A percentile compares a stretch with the other conserved stretches of the same genome.
Conservation (phyloP, 2,329 filamentous ascomycete species). For the Fusarium longipes region DNA sequence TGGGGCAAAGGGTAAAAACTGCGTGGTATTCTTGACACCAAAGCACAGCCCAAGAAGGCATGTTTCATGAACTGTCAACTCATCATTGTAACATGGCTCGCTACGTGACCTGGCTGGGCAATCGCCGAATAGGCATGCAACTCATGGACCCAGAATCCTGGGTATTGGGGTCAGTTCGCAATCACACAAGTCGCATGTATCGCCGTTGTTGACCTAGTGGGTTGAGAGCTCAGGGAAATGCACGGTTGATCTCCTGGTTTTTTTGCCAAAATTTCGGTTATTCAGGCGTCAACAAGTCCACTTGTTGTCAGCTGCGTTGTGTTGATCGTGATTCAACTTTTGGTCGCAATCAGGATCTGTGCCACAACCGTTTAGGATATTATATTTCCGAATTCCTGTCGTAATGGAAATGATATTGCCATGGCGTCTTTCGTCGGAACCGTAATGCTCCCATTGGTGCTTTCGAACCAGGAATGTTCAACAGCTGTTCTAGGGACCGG, state of each 20-base stretch:
- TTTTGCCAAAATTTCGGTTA: conserved; percentile 6
- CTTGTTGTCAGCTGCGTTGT: background rate
- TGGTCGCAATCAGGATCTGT: background rate
- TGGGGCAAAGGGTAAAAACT: conserved; percentile 6
- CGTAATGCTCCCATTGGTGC: background rate
- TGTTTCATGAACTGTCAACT: conserved; percentile 9
- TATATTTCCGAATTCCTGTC: conserved; percentile 23
- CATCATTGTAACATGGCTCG: conserved; percentile 1
- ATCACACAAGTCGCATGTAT: background rate
- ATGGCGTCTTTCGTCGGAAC: background rate
- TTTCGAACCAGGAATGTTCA: conserved; percentile 7
- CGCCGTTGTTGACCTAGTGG: conserved; percentile 8
- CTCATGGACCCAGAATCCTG: conserved; percentile 15
- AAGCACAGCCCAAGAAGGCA: background rate
- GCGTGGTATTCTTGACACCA: background rate
- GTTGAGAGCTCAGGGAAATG: background rate
- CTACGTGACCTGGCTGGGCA: conserved; percentile 9
- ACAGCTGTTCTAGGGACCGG: background rate
- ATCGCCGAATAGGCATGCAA: conserved; percentile 22
- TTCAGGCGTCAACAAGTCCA: background rate
- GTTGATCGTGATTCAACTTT: conserved; percentile 1
- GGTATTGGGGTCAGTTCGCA: conserved; percentile 7
- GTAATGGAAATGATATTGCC: background rate
- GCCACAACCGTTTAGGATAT: conserved; percentile 18
- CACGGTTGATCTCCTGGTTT: conserved; percentile 5